Evolutionary conservation across 257 asterid genomes (phyloP), one percentile per base, ranked within the genome.

Genomic region (Linderniella brevidens): DNA sequence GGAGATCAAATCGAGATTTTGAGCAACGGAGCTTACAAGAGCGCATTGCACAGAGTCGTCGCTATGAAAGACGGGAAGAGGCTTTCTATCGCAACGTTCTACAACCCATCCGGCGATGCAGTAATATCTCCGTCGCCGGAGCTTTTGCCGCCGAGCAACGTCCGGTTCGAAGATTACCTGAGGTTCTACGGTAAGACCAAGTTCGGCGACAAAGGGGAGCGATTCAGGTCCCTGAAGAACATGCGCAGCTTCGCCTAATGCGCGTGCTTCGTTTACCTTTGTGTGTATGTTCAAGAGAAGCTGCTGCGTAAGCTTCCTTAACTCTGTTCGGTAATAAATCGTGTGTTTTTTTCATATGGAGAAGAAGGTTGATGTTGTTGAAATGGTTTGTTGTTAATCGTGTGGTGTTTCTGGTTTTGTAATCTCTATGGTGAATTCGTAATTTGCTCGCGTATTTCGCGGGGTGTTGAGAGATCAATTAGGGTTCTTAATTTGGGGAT

Each of bases 11-110:
- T 86, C 10, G 94, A 86, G 54, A 74, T 81, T 12, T 15, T 86
- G 45, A 86, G 86, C 54, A 86, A 86, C 46, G 96, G 96, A 35
- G 61, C 46, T 19, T 86, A 86, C 64, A 86, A 68, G 77, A 86
- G 94, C 38, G 72, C 67, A 17, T 47, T 75, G 51, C 96, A 86
- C 58, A 64, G 90, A 1, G 94, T 86, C 58, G 64, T 78, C 86
- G 75, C 96, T 0, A 67, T 67, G 66, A 70, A 68, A 62, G 76
- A 78, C 13, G 94, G 94, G 14, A 68, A 66, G 61, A 67, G 92
- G 44, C 88, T 81, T 62, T 86, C 96, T 46, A 64, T 86, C 37
- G 94, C 96, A 46, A 86, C 93, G 49, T 86, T 86, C 71, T 86
- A 81, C 61, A 86, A 86, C 64, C 96, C 96, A 9, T 65, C 77